These are phyloP conservation scores for Carex sylvatica DNA, from an alignment of 202 grass and related monocot species.

Conservation along the genomic window DNA sequence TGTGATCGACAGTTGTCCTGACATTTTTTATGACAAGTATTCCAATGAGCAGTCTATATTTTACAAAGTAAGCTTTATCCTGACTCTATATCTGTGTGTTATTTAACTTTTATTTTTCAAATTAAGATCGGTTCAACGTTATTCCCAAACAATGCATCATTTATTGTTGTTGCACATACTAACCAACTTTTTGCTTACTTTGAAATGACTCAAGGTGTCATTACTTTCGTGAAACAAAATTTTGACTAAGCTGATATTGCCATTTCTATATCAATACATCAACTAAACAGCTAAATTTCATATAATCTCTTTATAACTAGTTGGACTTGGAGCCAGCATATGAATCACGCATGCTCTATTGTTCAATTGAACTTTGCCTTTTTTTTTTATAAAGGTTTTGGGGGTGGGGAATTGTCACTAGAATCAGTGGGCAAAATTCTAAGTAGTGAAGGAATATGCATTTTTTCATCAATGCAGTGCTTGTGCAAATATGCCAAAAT, in stretches of 20 bases:
- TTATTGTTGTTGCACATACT: not conserved
- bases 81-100: not conserved
- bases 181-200: not conserved
- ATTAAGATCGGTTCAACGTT: not conserved
- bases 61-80: slow-evolving; percentile 46
- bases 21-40: slow-evolving; percentile 86
- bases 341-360: not conserved
- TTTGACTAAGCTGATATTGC: not conserved
- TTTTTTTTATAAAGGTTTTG: too few species aligned
- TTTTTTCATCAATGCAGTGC: not conserved
- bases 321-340: not conserved
- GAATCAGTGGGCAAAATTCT: not conserved
- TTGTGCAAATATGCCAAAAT: not conserved
- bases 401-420: not conserved
- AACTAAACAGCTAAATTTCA: not conserved
- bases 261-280: not conserved
- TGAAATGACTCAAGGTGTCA: not conserved
- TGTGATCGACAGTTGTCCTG: slow-evolving; percentile 77
- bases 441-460: not conserved
- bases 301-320: not conserved
- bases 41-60: slow-evolving; percentile 60
- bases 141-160: not conserved
- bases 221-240: not conserved
- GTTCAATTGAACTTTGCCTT: not conserved
- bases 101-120: not conserved